Percentiles rank a stretch among this genome's conserved stretches.
Evolutionary conservation across 2,329 filamentous ascomycete genomes (phyloP).

Genomic region (Aspergillus sp.): DNA sequence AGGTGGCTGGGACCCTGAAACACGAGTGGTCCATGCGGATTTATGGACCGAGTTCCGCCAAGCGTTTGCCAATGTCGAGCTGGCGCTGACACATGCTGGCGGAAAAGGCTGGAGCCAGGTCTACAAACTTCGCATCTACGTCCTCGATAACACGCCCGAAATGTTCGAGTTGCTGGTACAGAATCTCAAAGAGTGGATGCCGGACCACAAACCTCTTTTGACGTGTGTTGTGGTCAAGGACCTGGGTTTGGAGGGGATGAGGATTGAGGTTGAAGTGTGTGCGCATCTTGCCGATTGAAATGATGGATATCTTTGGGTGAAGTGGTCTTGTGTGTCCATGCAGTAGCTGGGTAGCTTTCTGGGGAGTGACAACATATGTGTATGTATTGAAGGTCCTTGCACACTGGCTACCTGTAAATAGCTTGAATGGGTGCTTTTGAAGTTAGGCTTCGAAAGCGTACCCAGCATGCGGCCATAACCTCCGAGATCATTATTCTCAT

Average conservation of each 20-base stretch:
- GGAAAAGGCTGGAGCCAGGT: constrained; percentile 57
- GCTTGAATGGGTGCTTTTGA: too few species aligned
- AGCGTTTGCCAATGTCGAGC: constrained; percentile 63
- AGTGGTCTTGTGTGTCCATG: too few species aligned
- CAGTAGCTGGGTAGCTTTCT: too few species aligned
- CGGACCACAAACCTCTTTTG: constrained; percentile 58
- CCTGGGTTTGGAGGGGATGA: constrained; percentile 57
- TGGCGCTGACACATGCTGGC: constrained; percentile 56
- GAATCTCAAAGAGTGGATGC: constrained; percentile 57
- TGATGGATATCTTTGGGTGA: too few species aligned
- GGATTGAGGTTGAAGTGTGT: constrained; percentile 62
- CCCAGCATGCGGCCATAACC: too few species aligned
- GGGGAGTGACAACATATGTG: too few species aligned
- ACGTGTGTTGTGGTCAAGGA: constrained; percentile 58
- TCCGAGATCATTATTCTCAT: too few species aligned
- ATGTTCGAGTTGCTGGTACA: constrained; percentile 46
- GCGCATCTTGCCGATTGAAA: constrained; percentile 37
- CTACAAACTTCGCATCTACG: constrained; percentile 53
- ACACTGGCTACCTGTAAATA: too few species aligned
- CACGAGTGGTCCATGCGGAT: constrained; percentile 34
- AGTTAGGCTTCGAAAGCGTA: too few species aligned
- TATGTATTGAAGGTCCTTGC: too few species aligned
- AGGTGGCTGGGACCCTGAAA: constrained; percentile 42
- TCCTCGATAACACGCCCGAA: constrained; percentile 48
- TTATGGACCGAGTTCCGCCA: constrained; percentile 54